Conservation (phyloP, 257 asterid genomes). For the Solanum tacnaense region DNA sequence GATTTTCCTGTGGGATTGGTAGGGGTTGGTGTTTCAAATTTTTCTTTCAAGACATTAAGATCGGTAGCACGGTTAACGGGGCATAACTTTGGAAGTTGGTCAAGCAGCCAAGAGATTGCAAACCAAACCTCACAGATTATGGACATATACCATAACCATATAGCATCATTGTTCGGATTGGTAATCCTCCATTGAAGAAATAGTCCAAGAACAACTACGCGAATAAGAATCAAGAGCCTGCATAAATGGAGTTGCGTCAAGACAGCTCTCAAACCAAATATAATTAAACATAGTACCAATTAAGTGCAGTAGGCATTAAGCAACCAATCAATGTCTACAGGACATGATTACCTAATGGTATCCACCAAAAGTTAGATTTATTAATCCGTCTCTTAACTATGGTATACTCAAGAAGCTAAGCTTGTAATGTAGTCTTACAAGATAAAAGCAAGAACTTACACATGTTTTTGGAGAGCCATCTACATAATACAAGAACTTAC, state of each 20-base stretch:
- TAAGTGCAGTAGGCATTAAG: not conserved
- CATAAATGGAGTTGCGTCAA: not conserved
- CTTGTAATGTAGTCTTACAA: not conserved
- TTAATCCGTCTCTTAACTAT: not conserved
- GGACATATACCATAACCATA: constrained; percentile 89
- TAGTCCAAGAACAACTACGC: constrained; percentile 60
- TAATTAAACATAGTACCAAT: not conserved
- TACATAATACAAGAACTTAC: not conserved
- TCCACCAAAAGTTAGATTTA: not conserved
- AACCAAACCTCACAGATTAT: constrained; percentile 78
- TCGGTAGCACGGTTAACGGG: constrained; percentile 82
- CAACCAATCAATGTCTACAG: not conserved
- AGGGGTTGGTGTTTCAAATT: constrained; percentile 59
- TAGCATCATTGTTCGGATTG: constrained; percentile 66
- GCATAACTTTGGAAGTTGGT: constrained; percentile 76
- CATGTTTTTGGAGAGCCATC: not conserved
- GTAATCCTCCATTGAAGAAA: constrained; percentile 66
- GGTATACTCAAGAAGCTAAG: not conserved
- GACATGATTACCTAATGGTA: not conserved
- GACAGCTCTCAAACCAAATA: not conserved
- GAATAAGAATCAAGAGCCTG: constrained; percentile 71
- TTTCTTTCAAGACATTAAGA: constrained; percentile 63
- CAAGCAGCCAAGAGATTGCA: constrained; percentile 90
- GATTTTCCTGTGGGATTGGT: constrained; percentile 74
- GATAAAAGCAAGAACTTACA: not conserved